Evolutionary conservation across 2,329 filamentous ascomycete genomes (phyloP), one percentile per base, ranked within the genome.

Genomic region (Aspergillus tamarii): DNA sequence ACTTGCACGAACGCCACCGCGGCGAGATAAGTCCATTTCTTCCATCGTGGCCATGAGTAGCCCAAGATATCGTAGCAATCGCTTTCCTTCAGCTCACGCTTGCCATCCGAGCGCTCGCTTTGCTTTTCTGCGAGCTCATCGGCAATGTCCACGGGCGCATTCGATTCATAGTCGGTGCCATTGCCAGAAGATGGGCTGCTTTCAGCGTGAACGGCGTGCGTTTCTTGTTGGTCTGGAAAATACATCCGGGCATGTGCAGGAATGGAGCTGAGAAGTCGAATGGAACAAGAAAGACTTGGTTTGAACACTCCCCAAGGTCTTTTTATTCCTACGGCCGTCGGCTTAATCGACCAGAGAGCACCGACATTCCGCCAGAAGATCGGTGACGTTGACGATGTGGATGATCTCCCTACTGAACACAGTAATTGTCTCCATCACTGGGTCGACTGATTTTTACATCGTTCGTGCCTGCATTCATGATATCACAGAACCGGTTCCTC

Each of bases 1-100:
- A 88, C 86, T 74, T 91, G 89, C 5, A 91, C 88, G 71, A 85
- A 80, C 74, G 90, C 89, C 74, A 91, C 88, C 73, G 90, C 82
- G 34, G 83, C 84, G 9, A 70, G 68, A 53, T 70, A 70, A 50
- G 65, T 66, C 73, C 74, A 76, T 66, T 74, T 75, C 69, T 74
- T 73, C 73, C 74, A 75, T 39, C 60, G 60, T 10, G 74, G 74
- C 67, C 85, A 90, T 30, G 77, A 79, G 72, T 83, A 91, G 58
- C 86, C 88, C 1, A 91, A 81, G 70, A 89, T 83, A 5, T 84
- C 81, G 73, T 87, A 88, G 72, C 86, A 89, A 66, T 89, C 87
- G 21, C 77, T 75, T 64, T 83, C 80, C 11, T 76, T 81, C 41
- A 85, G 65, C 63, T 83, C 77, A 14, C 65, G 63, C 50, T 61